These are phyloP conservation scores for Hericium alpestre DNA, from an alignment of 768 basidiomycete genomes.

Conservation along the genomic window DNA sequence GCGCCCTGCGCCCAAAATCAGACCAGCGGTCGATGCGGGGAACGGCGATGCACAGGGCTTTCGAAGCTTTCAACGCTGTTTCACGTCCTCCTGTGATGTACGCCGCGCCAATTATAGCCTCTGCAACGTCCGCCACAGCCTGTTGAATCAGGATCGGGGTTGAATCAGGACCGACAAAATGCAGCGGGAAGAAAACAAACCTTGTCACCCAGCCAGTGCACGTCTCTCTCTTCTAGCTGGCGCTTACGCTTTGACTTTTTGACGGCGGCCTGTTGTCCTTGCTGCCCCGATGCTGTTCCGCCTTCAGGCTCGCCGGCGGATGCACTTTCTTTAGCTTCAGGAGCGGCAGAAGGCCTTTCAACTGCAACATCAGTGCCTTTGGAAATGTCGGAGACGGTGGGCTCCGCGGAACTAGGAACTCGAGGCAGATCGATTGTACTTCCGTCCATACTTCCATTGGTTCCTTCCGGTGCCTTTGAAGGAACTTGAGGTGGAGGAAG, in stretches of 20 bases:
- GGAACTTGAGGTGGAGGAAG: slow-evolving; percentile 11
- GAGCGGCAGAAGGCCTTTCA: not conserved
- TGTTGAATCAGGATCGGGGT: slow-evolving; percentile 19
- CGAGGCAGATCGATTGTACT: too few relatives aligned
- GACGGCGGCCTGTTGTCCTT: not conserved
- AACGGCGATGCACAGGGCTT: slow-evolving; percentile 57
- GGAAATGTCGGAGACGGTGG: too few relatives aligned
- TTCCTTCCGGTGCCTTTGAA: too few relatives aligned
- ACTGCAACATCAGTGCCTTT: too few relatives aligned
- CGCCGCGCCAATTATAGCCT: slow-evolving; percentile 78
- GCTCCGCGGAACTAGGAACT: too few relatives aligned
- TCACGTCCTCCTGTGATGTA: slow-evolving; percentile 67
- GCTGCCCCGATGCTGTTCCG: not conserved
- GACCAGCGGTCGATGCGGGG: slow-evolving; percentile 56
- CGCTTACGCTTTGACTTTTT: slow-evolving; percentile 29
- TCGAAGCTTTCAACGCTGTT: slow-evolving; percentile 50
- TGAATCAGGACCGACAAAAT: not conserved
- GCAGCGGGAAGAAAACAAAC: slow-evolving; percentile 25
- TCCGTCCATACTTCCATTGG: too few relatives aligned
- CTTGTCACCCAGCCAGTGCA: slow-evolving; percentile 70
- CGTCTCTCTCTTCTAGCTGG: slow-evolving; percentile 29
- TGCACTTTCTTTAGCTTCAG: not conserved
- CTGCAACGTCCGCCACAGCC: slow-evolving; percentile 77
- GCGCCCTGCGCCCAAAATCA: slow-evolving; percentile 48
- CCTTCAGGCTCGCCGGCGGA: not conserved